Base-by-base conservation (phyloP, 495 filamentous ascomycete genomes). In the Aspergillus hancockii region DNA sequence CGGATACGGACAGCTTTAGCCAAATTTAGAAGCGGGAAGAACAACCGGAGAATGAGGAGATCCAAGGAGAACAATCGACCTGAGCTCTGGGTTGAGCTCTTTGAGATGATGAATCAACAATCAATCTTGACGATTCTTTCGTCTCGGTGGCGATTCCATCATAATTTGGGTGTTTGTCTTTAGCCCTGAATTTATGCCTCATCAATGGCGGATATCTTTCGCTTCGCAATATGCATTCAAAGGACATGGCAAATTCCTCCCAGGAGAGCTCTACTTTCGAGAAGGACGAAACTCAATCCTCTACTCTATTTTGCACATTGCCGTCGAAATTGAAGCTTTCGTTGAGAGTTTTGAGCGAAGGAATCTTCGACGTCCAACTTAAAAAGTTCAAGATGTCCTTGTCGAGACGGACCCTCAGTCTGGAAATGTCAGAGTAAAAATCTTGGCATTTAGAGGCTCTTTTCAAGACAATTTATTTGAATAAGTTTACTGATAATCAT, bases 391-490 rank as follows among this genome's bases (percentile, higher is more conserved):
- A 46, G 73, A 78, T 60, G 65, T 74, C 1, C 63, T 38, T 25
- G 68, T 71, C 0, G 64, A 68, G 1, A 64, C 75, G 64, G 60
- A 76, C 71, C 57, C 82, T 56, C 55, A 80, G 70, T 59, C 78
- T 55, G 63, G 84, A 66, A 55, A 74, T 67, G 47, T 88, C 50
- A 74, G 70, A 43, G 84, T 71, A 36, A 89, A 83, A 10, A 68
- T 85, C n/a, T 59, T 68, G 18, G 38, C 61, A 3, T 76, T 77
- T 16, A 71, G 76, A 1, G 76, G 70, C 25, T 77, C 78, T 0
- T 55, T 76, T n/a, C n/a, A n/a, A n/a, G n/a, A n/a, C n/a, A n/a
- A n/a, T n/a, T n/a, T n/a, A n/a, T n/a, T n/a, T n/a, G n/a, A n/a
- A n/a, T n/a, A n/a, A n/a, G n/a, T n/a, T n/a, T n/a, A n/a, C n/a